phyloP scores from a whole-genome alignment of 108 stramenopile genomes.

The Nitzschia sp. region DNA sequence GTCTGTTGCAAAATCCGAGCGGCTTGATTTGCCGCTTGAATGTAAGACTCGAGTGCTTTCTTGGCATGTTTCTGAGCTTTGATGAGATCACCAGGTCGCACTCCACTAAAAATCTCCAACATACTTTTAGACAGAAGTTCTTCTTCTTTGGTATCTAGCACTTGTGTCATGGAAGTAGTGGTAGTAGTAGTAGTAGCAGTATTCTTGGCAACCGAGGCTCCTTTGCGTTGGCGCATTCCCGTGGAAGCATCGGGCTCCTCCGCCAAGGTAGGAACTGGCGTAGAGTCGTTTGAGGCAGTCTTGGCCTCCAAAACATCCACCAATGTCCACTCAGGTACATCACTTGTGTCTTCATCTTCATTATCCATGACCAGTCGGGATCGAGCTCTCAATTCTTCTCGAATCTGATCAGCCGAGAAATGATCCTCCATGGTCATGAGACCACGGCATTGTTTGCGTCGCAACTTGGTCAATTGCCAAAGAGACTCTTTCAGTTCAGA shows the following conservation, averaged over 20 bases:
- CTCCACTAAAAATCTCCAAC: slow-evolving; percentile 41
- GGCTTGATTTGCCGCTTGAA: slow-evolving; percentile 49
- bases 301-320: slow-evolving; percentile 10
- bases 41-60: slow-evolving; percentile 35
- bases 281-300: slow-evolving; percentile 6
- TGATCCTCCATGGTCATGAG: slow-evolving; percentile 12
- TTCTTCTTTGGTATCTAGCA: slow-evolving; percentile 20
- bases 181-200: neutral
- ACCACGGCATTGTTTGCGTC: slow-evolving; percentile 25
- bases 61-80: slow-evolving; percentile 45
- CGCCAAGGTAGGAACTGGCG: neutral
- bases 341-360: slow-evolving; percentile 2
- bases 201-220: neutral
- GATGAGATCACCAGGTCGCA: slow-evolving; percentile 38
- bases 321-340: slow-evolving; percentile 15
- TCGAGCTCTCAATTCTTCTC: slow-evolving; percentile 33
- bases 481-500: slow-evolving; percentile 17
- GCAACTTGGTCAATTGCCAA: slow-evolving; percentile 36
- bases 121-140: slow-evolving; percentile 20
- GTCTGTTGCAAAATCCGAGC: slow-evolving; percentile 28
- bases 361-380: slow-evolving; percentile 9
- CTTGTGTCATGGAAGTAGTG: neutral
- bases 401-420: slow-evolving; percentile 20
- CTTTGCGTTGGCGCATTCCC: slow-evolving; percentile 9
- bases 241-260: neutral